These are phyloP conservation scores for Pseudocercospora pini-densiflorae DNA, from an alignment of 2,329 filamentous ascomycete species.

Conservation along the genomic window DNA sequence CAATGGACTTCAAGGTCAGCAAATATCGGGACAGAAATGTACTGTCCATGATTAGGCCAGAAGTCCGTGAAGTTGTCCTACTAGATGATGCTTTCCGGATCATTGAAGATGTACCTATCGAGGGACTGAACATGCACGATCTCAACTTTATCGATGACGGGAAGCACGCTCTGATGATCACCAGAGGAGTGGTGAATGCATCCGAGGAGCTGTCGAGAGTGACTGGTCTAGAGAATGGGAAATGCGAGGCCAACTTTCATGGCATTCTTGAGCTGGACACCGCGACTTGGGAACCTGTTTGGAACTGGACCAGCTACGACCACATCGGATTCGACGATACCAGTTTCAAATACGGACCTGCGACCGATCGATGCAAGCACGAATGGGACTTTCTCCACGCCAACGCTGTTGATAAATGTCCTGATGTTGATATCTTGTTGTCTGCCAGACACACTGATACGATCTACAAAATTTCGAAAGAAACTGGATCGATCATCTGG, in stretches of 20 bases:
- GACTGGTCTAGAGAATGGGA: conserved; percentile 3
- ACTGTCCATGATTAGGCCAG: conserved; percentile 11
- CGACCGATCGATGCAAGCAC: conserved; percentile 11
- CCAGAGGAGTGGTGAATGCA: conserved; percentile 6
- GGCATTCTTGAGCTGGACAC: conserved; percentile 43
- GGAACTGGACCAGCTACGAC: conserved; percentile 39
- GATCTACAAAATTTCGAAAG: conserved; percentile 52
- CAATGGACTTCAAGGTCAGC: conserved; percentile 20
- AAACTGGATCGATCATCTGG: conserved; percentile 56
- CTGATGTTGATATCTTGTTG: conserved; percentile 56
- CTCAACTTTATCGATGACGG: conserved; percentile 17
- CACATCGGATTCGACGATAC: conserved; percentile 22
- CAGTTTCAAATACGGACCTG: conserved; percentile 9
- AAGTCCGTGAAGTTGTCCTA: neutral
- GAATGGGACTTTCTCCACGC: conserved; percentile 21
- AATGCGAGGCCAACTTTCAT: conserved; percentile 26
- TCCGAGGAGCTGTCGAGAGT: conserved; percentile 9
- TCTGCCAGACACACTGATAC: conserved; percentile 55
- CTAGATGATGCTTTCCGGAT: conserved; percentile 9
- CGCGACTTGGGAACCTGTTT: conserved; percentile 37
- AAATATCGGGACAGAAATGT: neutral
- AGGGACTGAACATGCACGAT: conserved; percentile 15
- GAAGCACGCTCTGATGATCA: conserved; percentile 13
- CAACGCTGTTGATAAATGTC: conserved; percentile 52
- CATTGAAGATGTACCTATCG: conserved; percentile 7